Evolutionary conservation across 352 stramenopile genomes (phyloP), one percentile per base, ranked within the genome.

Genomic region (Phytophthora chlamydospora): DNA sequence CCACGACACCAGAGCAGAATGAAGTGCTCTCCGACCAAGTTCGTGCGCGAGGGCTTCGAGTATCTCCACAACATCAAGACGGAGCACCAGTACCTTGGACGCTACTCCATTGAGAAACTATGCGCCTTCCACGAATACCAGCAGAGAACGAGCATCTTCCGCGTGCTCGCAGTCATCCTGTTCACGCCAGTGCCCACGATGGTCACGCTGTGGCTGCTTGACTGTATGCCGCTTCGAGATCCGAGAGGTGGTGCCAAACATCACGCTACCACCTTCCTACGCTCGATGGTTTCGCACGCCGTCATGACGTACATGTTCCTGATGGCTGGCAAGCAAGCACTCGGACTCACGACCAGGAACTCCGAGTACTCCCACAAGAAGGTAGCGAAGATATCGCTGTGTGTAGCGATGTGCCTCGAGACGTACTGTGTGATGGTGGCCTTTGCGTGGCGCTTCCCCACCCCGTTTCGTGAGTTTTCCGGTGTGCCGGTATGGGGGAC

Each of bases 91-190:
- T 24, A 24, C 21, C 21, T 24, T 3, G 21, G 21, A 24, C 21
- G 21, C 1, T 24, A 24, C 21, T 24, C 21, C 21, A 24, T 24
- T 24, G 21, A 24, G 21, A 24, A 3, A 3, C 3, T 24, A 24
- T 24, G 21, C 21, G 21, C 21, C 21, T 24, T 24, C 21, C 21
- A 24, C 21, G 21, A 24, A 24, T 24, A 24, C 21, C 21, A 24
- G 21, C 21, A 24, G 21, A 24, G 21, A 24, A 24, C 21, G 21
- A 24, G 21, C 21, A 24, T 24, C 21, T 24, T 24, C 21, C 21
- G 21, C n/a, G n/a, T n/a, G n/a, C n/a, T n/a, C n/a, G 56, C 41
- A 8, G 65, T 69, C 14, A 39, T 73, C 16, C 0, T 66, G 11
- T 43, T 65, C 14, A 42, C 47, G 6, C 52, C 65, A 4, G 9